Percentiles rank a stretch among this genome's conserved stretches.
These are phyloP conservation scores for Lathyrus tuberosus DNA, from an alignment of 306 rosid species.

Conservation along the genomic window DNA sequence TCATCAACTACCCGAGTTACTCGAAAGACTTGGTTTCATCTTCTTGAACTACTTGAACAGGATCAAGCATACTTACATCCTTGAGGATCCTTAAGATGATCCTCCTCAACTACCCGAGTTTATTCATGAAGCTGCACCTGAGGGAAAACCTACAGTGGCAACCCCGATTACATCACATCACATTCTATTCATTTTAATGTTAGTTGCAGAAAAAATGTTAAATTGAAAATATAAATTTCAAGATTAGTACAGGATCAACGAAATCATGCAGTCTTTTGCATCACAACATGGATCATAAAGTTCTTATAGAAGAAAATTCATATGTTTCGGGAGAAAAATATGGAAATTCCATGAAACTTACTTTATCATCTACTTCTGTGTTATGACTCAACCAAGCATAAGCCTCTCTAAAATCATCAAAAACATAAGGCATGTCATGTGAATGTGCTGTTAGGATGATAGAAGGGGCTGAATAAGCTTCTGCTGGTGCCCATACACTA, in stretches of 20 bases:
- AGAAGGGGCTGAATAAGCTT: constrained; percentile 99
- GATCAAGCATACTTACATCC: no score
- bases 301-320: constrained; percentile 4
- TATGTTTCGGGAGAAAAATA: constrained; percentile 32
- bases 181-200: constrained; percentile 11
- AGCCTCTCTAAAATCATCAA: no score
- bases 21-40: no score
- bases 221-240: constrained; percentile 15
- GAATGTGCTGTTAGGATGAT: constrained; percentile 90
- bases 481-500: constrained; percentile 99
- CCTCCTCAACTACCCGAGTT: no score
- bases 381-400: no score
- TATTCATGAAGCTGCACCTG: no score
- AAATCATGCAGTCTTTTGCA: constrained; percentile 11
- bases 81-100: no score
- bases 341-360: constrained; percentile 47
- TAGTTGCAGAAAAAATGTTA: background rate
- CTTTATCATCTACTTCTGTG: no score
- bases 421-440: constrained; percentile 88
- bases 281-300: background rate
- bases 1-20: no score
- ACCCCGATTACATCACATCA: background rate
- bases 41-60: no score
- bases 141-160: constrained; percentile 19
- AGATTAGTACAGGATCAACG: constrained; percentile 12